phyloP scores from a whole-genome alignment of 2,329 filamentous ascomycete species.

The Aspergillus udagawae region DNA sequence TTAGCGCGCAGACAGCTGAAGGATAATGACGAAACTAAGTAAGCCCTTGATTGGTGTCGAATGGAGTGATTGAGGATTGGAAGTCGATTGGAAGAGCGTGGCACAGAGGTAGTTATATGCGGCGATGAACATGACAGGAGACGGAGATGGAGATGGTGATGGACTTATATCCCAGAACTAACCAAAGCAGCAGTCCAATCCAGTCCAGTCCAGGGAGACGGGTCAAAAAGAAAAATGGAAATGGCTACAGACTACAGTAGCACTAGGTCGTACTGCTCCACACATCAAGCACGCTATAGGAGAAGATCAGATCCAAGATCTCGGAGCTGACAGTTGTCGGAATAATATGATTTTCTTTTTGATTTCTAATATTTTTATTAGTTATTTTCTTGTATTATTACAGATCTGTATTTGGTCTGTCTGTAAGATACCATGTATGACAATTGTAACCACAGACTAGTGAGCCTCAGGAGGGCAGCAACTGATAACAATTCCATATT shows the following conservation, averaged over 20 bases:
- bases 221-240: conserved; percentile 26
- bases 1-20: conserved; percentile 2
- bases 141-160: conserved; percentile 14
- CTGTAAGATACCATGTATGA: neutral
- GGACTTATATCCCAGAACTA: conserved; percentile 8
- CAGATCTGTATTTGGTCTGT: neutral
- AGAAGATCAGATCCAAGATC: conserved; percentile 40
- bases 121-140: conserved; percentile 8
- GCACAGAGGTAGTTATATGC: conserved; percentile 15
- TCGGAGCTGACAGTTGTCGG: conserved; percentile 35
- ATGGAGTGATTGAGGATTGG: neutral
- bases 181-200: conserved; percentile 20
- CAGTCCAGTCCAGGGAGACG: conserved; percentile 33
- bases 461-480: neutral
- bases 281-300: conserved; percentile 31
- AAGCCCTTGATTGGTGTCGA: neutral
- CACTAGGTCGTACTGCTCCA: conserved; percentile 13
- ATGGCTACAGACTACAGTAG: conserved; percentile 23
- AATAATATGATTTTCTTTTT: conserved; percentile 12
- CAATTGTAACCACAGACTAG: neutral
- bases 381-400: neutral
- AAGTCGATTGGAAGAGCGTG: conserved; percentile 7
- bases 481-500: neutral
- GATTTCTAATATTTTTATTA: conserved; percentile 3
- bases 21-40: neutral